These are phyloP conservation scores for Aureobasidium melanogenum DNA, from an alignment of 2,329 filamentous ascomycete genomes.

Conservation along the genomic window DNA sequence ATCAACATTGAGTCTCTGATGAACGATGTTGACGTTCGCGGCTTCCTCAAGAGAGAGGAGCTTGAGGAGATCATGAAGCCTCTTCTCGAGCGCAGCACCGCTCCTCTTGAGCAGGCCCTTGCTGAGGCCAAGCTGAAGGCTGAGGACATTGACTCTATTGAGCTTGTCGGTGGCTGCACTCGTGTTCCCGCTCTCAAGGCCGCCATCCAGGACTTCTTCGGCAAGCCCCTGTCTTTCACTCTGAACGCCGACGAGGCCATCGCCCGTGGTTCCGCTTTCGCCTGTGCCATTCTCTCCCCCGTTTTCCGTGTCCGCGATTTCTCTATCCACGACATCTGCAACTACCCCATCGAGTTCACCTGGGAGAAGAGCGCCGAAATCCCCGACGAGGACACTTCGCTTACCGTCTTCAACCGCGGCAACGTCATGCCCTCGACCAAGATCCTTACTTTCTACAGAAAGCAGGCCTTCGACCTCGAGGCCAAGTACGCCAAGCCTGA, in stretches of 20 bases:
- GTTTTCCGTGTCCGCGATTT: conserved; percentile 99
- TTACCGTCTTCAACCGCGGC: conserved; percentile 95
- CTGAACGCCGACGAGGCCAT: conserved; percentile 97
- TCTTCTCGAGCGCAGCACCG: conserved; percentile 62
- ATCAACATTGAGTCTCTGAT: conserved; percentile 97
- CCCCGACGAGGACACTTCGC: conserved; percentile 92
- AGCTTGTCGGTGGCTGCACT: conserved; percentile 89
- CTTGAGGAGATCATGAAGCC: conserved; percentile 86
- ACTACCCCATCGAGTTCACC: conserved; percentile 95
- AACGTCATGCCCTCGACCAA: conserved; percentile 97
- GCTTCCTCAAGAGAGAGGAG: conserved; percentile 87
- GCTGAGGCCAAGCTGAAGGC: conserved; percentile 84
- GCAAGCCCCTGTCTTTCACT: conserved; percentile 87
- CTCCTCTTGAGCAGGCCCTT: conserved; percentile 81
- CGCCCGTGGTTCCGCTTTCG: conserved; percentile 91
- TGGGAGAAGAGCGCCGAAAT: conserved; percentile 99
- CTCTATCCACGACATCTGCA: conserved; percentile 91
- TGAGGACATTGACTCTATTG: conserved; percentile 87
- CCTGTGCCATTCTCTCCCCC: conserved; percentile 92
- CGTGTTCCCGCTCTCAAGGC: conserved; percentile 92
- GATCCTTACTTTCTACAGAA: conserved; percentile 98
- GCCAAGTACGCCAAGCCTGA: conserved; percentile 87
- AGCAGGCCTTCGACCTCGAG: conserved; percentile 94
- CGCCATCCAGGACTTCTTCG: conserved; percentile 80
- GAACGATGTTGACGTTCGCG: conserved; percentile 88